Conservation (phyloP, 345 rosid genomes). For the Hevea brasiliensis region DNA sequence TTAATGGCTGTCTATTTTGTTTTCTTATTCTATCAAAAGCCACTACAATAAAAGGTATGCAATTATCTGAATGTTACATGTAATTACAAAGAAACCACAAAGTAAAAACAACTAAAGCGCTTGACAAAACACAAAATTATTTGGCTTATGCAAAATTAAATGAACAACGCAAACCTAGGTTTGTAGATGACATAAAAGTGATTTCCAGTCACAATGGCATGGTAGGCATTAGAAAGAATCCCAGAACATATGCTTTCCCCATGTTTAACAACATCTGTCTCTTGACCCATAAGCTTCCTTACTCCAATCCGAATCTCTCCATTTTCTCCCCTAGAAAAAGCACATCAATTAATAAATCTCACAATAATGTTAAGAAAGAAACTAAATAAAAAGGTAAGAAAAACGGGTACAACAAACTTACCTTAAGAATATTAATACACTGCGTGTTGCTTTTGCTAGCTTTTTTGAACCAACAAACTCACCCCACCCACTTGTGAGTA, state of each 20-base stretch:
- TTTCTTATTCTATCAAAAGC: too few relatives aligned
- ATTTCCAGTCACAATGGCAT: slow-evolving; percentile 85
- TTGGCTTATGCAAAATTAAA: too few relatives aligned
- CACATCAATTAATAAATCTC: not conserved
- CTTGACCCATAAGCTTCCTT: slow-evolving; percentile 89
- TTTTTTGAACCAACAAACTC: slow-evolving; percentile 97
- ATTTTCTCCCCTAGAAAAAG: slow-evolving; percentile 72
- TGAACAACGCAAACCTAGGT: slow-evolving; percentile 58
- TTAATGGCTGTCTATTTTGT: too few relatives aligned
- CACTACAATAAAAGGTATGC: too few relatives aligned
- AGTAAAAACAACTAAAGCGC: too few relatives aligned
- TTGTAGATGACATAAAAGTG: slow-evolving; percentile 95
- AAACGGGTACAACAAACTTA: slow-evolving; percentile 23
- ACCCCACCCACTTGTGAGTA: slow-evolving; percentile 99
- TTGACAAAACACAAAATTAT: too few relatives aligned
- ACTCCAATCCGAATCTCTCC: slow-evolving; percentile 97
- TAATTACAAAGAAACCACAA: too few relatives aligned
- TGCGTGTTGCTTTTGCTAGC: slow-evolving; percentile 91
- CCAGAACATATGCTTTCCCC: slow-evolving; percentile 99
- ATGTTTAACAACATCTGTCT: slow-evolving; percentile 78
- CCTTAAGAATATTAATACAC: slow-evolving; percentile 99
- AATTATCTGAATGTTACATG: too few relatives aligned
- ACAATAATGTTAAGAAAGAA: not conserved
- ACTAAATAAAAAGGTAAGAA: not conserved
- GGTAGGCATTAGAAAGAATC: slow-evolving; percentile 96